Evolutionary conservation across 148 eudicot genomes (phyloP), one percentile per base, ranked within the genome.

Genomic region (Nepenthes gracilis): DNA sequence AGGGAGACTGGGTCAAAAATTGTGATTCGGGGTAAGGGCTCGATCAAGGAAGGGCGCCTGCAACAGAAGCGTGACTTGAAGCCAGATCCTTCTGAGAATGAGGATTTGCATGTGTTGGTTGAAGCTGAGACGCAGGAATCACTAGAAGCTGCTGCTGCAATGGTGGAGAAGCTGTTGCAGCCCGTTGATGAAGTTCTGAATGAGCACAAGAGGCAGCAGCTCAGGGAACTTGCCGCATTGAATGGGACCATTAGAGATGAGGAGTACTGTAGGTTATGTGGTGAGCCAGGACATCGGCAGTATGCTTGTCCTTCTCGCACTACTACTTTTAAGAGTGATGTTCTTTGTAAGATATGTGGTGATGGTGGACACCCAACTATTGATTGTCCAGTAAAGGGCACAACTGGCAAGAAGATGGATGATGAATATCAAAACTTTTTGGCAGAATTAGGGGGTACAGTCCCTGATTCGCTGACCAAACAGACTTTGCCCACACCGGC

Each of bases 181-280:
- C 97, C 97, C 11, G 91, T 90, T 13, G 97, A 86, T 63, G 95
- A 90, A 64, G 90, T 77, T 6, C 52, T 82, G 40, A 90, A 90
- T 64, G 95, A 90, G 76, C 97, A 86, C 52, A 90, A 90, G 70
- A 77, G 95, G 82, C 91, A 84, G 60, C 97, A 86, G 68, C 78
- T 90, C 10, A 84, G 80, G 73, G 97, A 90, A 64, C 85, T 90
- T 37, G 97, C 95, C 43, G 86, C 91, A 9, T 60, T 90, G 73
- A 90, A 90, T 72, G 97, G 97, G 10, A 87, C 95, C n/a, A 84
- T 84, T 45, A 80, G 86, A 55, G 97, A 87, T 67, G 97, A 90
- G 50, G 95, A 90, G 73, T 86, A 43, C 62, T 90, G 97, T 72
- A 79, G 88, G 67, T 57, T 90, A 65, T 90, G 97, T 70, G 95